Base-by-base conservation (phyloP, 495 filamentous ascomycete genomes). In the Podospora fimiseda region DNA sequence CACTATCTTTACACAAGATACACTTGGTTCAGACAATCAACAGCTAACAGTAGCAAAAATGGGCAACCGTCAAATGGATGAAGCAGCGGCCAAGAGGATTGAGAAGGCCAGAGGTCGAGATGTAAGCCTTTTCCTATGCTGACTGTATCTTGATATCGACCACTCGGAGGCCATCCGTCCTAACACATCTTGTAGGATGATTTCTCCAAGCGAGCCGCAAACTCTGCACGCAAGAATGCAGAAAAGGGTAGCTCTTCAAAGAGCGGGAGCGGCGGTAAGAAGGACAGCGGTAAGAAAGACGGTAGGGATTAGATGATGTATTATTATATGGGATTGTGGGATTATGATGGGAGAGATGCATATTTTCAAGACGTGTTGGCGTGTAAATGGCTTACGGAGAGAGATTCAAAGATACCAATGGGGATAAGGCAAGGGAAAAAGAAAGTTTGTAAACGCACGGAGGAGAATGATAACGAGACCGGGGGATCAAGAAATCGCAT, bases 61-160 rank as follows among this genome's bases (percentile, higher is more conserved):
- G 72, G 66, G 67, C 23, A 66, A 67, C 40, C 61, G 63, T 37
- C 69, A 66, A 43, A 75, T 77, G 69, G 70, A 74, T 49, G 67
- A 71, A 9, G 65, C 71, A 14, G 68, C 74, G 6, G 71, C 70
- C 3, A 70, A 66, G 47, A 62, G 76, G 50, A 79, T 79, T 48
- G 55, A 63, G 4, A 68, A 57, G 43, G 60, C 71, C 16, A 69
- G 71, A 22, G 74, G 74, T 15, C 61, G 63, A 27, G 65, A 65
- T 41, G 67, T 73, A 56, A 9, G 59, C 30, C 2, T 23, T 38
- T 48, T 37, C 9, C 15, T 36, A 14, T 46, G 15, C 18, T 19
- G 11, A 18, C 16, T 3, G 9, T 40, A 15, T 38, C 18, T 8
- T 14, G n/a, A n/a, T n/a, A n/a, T n/a, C n/a, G n/a, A n/a, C n/a